Evolutionary conservation across 106 monocot species (phyloP).

Genomic region (Platanthera guangdongensis): DNA sequence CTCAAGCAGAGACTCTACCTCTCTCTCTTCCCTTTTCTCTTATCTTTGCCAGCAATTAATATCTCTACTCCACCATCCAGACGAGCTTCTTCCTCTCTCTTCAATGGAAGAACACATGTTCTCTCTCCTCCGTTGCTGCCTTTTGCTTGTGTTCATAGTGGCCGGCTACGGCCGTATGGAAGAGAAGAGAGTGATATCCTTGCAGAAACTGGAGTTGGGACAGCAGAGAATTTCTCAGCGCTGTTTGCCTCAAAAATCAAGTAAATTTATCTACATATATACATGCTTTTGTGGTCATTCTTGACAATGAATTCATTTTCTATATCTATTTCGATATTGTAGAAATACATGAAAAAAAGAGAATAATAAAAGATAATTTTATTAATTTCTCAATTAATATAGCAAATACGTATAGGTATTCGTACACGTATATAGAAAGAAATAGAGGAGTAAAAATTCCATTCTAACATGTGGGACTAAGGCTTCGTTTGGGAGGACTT

Average conservation of each 20-base stretch:
- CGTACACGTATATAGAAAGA: no score
- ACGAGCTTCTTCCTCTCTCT: background rate
- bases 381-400: no score
- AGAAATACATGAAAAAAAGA: no score
- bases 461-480: no score
- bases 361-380: no score
- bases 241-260: conserved; percentile 16
- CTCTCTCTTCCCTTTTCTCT: background rate
- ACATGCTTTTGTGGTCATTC: background rate
- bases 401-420: no score
- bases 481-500: no score
- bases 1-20: conserved; percentile 4
- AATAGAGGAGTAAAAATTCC: no score
- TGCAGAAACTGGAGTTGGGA: conserved; percentile 2
- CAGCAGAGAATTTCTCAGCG: background rate
- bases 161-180: background rate
- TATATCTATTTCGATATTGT: background rate
- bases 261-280: conserved; percentile 3
- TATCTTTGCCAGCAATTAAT: background rate
- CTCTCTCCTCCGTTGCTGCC: background rate
- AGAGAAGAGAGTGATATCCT: conserved; percentile 2
- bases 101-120: conserved; percentile 8
- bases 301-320: background rate
- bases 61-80: background rate
- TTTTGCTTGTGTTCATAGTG: background rate